Percentiles rank a stretch among this genome's conserved stretches.
phyloP scores from a whole-genome alignment of 805 yeast species.

The Metschnikowia shivogae region DNA sequence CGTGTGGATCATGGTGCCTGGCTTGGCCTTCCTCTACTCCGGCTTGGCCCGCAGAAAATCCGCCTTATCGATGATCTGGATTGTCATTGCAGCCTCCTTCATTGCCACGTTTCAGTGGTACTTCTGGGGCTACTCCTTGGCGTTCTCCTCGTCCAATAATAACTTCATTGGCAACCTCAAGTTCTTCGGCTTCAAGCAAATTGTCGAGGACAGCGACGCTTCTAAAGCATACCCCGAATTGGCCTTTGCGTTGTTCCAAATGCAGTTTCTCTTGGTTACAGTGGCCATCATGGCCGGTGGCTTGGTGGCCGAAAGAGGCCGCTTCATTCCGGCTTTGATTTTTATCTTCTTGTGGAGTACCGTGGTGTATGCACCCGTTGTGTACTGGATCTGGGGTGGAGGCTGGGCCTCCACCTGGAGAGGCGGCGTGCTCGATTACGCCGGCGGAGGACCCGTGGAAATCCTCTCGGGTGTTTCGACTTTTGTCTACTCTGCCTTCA shows the following conservation, averaged over 20 bases:
- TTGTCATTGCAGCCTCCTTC: constrained; percentile 65
- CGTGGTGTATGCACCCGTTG: constrained; percentile 88
- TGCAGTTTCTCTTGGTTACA: constrained; percentile 91
- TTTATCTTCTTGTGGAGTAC: constrained; percentile 88
- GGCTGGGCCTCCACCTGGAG: constrained; percentile 81
- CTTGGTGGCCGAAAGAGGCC: constrained; percentile 81
- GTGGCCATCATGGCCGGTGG: constrained; percentile 89
- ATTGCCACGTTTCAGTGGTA: constrained; percentile 89
- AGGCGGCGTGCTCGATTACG: constrained; percentile 93
- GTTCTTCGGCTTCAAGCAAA: constrained; percentile 75
- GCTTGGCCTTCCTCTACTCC: constrained; percentile 86
- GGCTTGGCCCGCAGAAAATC: constrained; percentile 88
- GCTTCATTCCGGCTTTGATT: constrained; percentile 78
- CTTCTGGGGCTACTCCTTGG: constrained; percentile 95
- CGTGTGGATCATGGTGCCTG: constrained; percentile 92
- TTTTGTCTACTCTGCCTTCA: constrained; percentile 73
- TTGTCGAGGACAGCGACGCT: constrained; percentile 45
- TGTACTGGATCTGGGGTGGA: constrained; percentile 92
- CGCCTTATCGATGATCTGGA: constrained; percentile 84
- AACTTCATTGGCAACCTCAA: constrained; percentile 84
- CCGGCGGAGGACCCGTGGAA: constrained; percentile 98
- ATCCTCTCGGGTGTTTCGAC: constrained; percentile 89
- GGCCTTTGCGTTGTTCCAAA: constrained; percentile 81
- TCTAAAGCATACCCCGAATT: constrained; percentile 67
- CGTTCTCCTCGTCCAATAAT: constrained; percentile 79